phyloP scores from a whole-genome alignment of 768 basidiomycete genomes.

The Leccinum fibrillosum region DNA sequence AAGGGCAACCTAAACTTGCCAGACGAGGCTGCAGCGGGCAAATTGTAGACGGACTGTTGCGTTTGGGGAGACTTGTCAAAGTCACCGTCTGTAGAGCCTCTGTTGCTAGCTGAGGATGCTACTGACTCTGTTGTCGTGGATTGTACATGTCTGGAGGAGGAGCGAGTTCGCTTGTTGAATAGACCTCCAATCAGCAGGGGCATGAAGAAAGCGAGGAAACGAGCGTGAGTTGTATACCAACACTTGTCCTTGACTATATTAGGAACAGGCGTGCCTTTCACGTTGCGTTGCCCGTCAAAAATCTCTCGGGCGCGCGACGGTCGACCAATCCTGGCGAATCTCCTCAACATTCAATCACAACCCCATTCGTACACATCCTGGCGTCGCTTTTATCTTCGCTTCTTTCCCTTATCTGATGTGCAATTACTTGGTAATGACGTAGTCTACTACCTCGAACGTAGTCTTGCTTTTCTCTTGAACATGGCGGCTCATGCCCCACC shows the following conservation, averaged over 20 bases:
- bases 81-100: slow-evolving; percentile 33
- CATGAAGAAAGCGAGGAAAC: slow-evolving; percentile 13
- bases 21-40: slow-evolving; percentile 32
- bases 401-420: too few relatives aligned
- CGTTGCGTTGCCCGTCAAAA: background rate
- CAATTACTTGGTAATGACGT: too few relatives aligned
- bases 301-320: too few relatives aligned
- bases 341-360: too few relatives aligned
- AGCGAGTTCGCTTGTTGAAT: slow-evolving; percentile 21
- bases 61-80: slow-evolving; percentile 21
- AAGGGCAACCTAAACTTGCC: slow-evolving; percentile 47
- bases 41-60: slow-evolving; percentile 18
- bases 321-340: too few relatives aligned
- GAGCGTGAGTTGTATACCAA: background rate
- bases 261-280: background rate
- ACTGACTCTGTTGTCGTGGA: slow-evolving; percentile 13
- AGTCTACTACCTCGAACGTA: too few relatives aligned
- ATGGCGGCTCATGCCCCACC: background rate
- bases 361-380: background rate
- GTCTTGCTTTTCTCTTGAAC: too few relatives aligned
- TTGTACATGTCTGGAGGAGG: background rate
- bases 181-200: slow-evolving; percentile 27
- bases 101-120: slow-evolving; percentile 13
- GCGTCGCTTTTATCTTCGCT: background rate
- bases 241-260: too few relatives aligned